These are phyloP conservation scores for Mitragyna speciosa DNA, from an alignment of 257 asterid genomes.

Conservation along the genomic window DNA sequence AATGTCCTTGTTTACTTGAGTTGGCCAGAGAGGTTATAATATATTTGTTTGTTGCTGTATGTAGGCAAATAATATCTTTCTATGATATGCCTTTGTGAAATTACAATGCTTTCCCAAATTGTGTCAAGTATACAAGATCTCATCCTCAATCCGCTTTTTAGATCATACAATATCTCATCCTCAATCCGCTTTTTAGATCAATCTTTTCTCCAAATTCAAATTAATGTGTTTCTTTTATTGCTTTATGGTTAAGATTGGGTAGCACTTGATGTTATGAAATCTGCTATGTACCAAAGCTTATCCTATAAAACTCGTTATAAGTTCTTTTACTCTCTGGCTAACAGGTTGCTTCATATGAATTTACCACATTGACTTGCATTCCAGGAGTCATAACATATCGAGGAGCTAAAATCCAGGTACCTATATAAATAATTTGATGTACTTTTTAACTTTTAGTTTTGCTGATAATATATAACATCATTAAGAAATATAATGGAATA, in stretches of 20 bases:
- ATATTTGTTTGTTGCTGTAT: background rate
- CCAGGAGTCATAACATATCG: conserved; percentile 96
- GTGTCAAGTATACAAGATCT: background rate
- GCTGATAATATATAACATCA: background rate
- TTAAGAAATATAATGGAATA: no score
- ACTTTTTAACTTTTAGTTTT: background rate
- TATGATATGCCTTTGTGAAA: background rate
- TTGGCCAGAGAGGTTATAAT: no score
- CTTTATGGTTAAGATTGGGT: background rate
- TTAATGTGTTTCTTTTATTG: no score
- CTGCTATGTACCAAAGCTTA: background rate
- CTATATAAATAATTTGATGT: background rate
- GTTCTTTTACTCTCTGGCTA: conserved; percentile 20
- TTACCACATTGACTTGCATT: conserved; percentile 97
- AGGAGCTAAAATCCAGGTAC: conserved; percentile 98
- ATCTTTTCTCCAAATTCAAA: background rate
- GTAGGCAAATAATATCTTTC: background rate
- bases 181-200: background rate
- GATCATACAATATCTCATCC: background rate
- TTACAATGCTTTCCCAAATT: background rate
- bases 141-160: background rate
- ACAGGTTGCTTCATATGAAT: conserved; percentile 98
- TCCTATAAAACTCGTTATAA: no score
- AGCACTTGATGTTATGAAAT: background rate
- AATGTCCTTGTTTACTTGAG: background rate